Evolutionary conservation across 1,139 yeast genomes (phyloP), one percentile per base, ranked within the genome.

Genomic region (Pichia sp.): DNA sequence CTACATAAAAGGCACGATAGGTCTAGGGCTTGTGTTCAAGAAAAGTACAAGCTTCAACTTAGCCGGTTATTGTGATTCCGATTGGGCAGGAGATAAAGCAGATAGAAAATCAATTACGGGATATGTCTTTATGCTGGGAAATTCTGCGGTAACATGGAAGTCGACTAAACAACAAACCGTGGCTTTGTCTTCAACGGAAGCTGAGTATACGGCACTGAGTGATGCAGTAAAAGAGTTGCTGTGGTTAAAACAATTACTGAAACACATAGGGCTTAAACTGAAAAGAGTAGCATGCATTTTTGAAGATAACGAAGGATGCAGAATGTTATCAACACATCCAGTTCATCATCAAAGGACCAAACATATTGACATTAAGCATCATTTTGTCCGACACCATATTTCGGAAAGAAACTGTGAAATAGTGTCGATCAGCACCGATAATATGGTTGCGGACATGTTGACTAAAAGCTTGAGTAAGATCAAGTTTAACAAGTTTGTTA

Each of bases 71-170:
- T 34, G 46, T 33, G 54, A 48, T 38, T 48, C 54, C 10, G 48
- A 50, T 29, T 52, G 36, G 29, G 51, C 51, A n/a, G 44, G 44
- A 16, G 51, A 52, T 24, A 16, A n/a, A 36, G 31, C 20, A 17
- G 34, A 43, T 16, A 52, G 54, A 29, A 17, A 48, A 3, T 52
- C 54, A 1, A 51, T 44, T 29, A n/a, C 33, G 24, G 54, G 54
- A 17, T 34, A 24, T 17, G 34, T 52, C 16, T 38, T 48, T 17
- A 48, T 43, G 16, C 6, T 52, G 17, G 48, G 48, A 12, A 34
- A 42, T 38, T 48, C 43, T 40, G 34, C 45, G 1, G 36, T 52
- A 16, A 34, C 29, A 17, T 52, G 54, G 54, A 20, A n/a, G 10
- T 52, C 54, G 10, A 52, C 44, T 24, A 27, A 29, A 8, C 54